Percentiles rank a stretch among this genome's conserved stretches.
Conservation (phyloP, 768 basidiomycete species). For the Collybia nuda region DNA sequence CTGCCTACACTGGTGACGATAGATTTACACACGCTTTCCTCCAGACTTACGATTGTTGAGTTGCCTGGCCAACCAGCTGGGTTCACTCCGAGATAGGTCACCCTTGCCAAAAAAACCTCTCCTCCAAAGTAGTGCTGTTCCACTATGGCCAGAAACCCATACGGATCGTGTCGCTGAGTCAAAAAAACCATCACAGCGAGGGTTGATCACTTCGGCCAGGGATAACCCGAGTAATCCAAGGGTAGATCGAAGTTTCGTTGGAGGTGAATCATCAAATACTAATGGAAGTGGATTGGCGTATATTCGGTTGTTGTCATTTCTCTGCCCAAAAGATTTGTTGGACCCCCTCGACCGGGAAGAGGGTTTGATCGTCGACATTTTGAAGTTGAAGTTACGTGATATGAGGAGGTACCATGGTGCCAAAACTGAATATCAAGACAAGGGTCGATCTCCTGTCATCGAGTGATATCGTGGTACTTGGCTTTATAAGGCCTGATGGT, state of each 20-base stretch:
- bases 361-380: conserved; percentile 20
- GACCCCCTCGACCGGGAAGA: conserved; percentile 37
- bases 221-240: conserved; percentile 58
- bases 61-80: conserved; percentile 86
- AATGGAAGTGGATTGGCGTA: conserved; percentile 76
- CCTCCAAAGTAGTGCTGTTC: conserved; percentile 77
- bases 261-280: conserved; percentile 41
- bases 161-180: conserved; percentile 84
- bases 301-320: conserved; percentile 64
- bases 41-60: conserved; percentile 61
- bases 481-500: conserved; percentile 17
- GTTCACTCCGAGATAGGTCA: conserved; percentile 90
- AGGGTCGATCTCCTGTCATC: too few species aligned
- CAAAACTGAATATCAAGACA: too few species aligned
- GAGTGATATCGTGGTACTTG: too few species aligned
- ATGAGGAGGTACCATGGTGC: too few species aligned
- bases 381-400: too few species aligned
- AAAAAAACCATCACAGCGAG: conserved; percentile 74
- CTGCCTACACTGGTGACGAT: background rate
- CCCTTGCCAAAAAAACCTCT: conserved; percentile 98
- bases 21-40: conserved; percentile 52
- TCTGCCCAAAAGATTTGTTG: conserved; percentile 52
- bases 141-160: conserved; percentile 69
- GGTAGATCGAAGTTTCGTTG: conserved; percentile 42
- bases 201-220: conserved; percentile 62